Conservation (phyloP, 495 filamentous ascomycete species). For the Coniosporium apollinis region DNA sequence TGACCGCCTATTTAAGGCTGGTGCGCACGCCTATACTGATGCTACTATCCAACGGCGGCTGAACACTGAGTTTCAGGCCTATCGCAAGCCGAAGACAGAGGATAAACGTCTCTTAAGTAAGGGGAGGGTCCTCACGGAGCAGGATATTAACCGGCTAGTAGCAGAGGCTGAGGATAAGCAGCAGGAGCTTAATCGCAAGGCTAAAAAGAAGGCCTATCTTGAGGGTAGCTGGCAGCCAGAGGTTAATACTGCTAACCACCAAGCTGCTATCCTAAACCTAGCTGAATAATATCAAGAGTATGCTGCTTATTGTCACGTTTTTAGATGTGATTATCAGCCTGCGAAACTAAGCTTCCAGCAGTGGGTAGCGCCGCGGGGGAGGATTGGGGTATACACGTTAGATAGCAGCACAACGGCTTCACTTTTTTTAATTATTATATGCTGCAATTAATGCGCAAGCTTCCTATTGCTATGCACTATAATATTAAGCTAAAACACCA, state of each 20-base stretch:
- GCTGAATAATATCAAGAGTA: background rate
- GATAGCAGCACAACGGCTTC: background rate
- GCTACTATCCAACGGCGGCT: background rate
- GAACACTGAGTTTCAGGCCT: background rate
- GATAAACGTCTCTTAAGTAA: background rate
- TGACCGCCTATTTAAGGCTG: background rate
- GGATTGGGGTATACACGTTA: too few species aligned
- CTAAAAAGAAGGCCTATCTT: background rate
- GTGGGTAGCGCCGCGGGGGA: too few species aligned
- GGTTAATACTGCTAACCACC: background rate
- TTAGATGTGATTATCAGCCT: background rate
- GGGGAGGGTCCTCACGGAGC: background rate
- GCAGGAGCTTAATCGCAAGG: background rate
- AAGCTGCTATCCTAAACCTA: background rate
- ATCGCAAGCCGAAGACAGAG: background rate
- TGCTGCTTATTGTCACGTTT: background rate
- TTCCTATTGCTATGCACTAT: too few species aligned
- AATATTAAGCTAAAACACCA: too few species aligned
- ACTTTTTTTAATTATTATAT: background rate
- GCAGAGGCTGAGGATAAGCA: background rate
- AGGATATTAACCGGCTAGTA: background rate
- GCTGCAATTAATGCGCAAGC: too few species aligned
- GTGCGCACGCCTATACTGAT: background rate
- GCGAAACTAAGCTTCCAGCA: too few species aligned
- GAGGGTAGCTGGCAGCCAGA: background rate